Evolutionary conservation across 345 rosid species (phyloP).

Genomic region (Lepidium sativum): DNA sequence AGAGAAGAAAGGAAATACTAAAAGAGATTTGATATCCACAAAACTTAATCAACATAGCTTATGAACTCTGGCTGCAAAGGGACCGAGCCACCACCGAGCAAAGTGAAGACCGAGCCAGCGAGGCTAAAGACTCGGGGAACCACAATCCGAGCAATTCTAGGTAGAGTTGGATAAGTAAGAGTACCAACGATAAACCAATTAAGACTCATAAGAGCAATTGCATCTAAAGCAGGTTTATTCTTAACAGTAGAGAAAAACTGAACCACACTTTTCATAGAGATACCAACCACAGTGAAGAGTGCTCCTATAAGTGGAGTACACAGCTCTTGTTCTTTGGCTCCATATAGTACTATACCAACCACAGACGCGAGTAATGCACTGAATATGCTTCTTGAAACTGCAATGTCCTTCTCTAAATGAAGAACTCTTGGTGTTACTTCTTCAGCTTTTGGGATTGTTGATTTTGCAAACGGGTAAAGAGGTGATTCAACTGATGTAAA

Average conservation of each 20-base stretch:
- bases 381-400: constrained; percentile 49
- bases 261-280: constrained; percentile 64
- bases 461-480: constrained; percentile 22
- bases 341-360: constrained; percentile 59
- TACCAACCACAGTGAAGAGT: constrained; percentile 60
- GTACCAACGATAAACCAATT: constrained; percentile 80
- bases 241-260: constrained; percentile 53
- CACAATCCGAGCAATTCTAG: constrained; percentile 38
- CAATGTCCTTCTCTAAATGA: constrained; percentile 37
- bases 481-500: constrained; percentile 20
- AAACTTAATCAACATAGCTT: constrained; percentile 11
- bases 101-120: constrained; percentile 1
- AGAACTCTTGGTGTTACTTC: constrained; percentile 18
- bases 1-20: neutral
- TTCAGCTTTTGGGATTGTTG: constrained; percentile 12
- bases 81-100: constrained; percentile 2
- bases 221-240: constrained; percentile 69
- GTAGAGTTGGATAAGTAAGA: constrained; percentile 60
- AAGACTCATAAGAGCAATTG: constrained; percentile 68
- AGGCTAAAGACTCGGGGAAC: constrained; percentile 17
- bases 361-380: constrained; percentile 52
- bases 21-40: neutral
- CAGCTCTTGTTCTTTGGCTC: constrained; percentile 45
- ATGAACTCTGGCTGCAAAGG: neutral
- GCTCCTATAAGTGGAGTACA: constrained; percentile 75